Evolutionary conservation across 768 basidiomycete genomes (phyloP), one percentile per base, ranked within the genome.

Genomic region (Collybia nuda): DNA sequence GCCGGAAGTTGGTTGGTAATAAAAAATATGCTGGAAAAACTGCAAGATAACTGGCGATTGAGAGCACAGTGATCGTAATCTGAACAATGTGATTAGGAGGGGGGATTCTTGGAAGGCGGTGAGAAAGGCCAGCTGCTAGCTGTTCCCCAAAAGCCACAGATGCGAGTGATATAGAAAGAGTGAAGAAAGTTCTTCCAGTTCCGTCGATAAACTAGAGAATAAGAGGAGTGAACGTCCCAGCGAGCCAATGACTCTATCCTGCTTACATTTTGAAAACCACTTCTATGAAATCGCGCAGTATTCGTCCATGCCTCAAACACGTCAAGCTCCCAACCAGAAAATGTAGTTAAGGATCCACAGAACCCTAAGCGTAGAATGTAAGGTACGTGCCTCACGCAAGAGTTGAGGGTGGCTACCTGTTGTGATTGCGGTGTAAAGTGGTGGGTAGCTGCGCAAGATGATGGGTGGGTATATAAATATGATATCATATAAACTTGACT

Each of bases 331-430:
- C 97, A 98, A 32, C 86, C 81, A 14, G 95, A 97, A 73, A 98
- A 98, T 2, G 94, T 98, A 8, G 97, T 99, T 58, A 98, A 68
- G 1, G 93, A 96, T 2, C 96, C 97, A 62, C 97, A 98, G 67
- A 98, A 93, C 12, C 93, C 94, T 87, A 37, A n/a, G n/a, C 14
- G n/a, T n/a, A 23, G 12, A 14, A 14, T 14, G 26, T 50, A 47
- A 47, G 22, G 47, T 15, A 12, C 18, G 39, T 19, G 12, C 18
- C 17, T 17, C 6, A 29, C 22, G 18, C 14, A 18, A 12, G 22
- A 40, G 40, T 32, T 17, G 5, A 32, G 12, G 14, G 8, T 21
- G 42, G 60, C 68, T 53, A 85, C 92, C 93, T 53, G 94, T 97
- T 0, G 93, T 91, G 11, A 93, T 63, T 18, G 90, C 91, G 2